Percentiles rank a stretch among this genome's conserved stretches.
These are phyloP conservation scores for Schrenkiella parvula DNA, from an alignment of 345 rosid species.

Conservation along the genomic window DNA sequence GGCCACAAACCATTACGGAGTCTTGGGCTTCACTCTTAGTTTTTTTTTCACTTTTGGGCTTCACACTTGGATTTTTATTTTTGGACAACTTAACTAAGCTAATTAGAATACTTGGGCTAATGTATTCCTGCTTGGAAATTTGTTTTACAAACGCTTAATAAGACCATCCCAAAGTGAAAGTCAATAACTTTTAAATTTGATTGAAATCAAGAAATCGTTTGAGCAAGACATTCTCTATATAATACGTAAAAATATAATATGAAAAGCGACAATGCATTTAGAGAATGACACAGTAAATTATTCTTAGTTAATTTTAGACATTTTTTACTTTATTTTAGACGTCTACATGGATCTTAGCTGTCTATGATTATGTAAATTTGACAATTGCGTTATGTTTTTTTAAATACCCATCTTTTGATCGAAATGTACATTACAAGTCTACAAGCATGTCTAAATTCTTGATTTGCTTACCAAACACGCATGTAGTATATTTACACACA, in stretches of 20 bases:
- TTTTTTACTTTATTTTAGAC: no score
- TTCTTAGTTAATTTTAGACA: not conserved
- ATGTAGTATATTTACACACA: not conserved
- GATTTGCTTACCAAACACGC: not conserved
- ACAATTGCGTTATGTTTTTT: not conserved
- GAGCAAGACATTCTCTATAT: not conserved
- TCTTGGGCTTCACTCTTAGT: no score
- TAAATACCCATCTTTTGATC: not conserved
- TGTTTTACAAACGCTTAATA: no score
- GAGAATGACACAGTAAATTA: no score
- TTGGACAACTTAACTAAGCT: not conserved
- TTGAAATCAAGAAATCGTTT: not conserved
- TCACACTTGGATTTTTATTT: not conserved
- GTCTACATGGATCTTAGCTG: not conserved
- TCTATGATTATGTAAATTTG: not conserved
- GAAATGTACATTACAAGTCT: not conserved
- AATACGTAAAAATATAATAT: not conserved
- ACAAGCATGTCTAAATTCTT: not conserved
- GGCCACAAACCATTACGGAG: no score
- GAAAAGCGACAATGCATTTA: not conserved
- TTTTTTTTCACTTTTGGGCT: not conserved
- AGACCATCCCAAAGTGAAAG: not conserved
- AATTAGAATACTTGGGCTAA: not conserved
- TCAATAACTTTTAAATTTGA: not conserved
- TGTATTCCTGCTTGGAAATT: not conserved